Conservation (phyloP, 2,329 filamentous ascomycete genomes). For the Aspergillus proliferans region DNA sequence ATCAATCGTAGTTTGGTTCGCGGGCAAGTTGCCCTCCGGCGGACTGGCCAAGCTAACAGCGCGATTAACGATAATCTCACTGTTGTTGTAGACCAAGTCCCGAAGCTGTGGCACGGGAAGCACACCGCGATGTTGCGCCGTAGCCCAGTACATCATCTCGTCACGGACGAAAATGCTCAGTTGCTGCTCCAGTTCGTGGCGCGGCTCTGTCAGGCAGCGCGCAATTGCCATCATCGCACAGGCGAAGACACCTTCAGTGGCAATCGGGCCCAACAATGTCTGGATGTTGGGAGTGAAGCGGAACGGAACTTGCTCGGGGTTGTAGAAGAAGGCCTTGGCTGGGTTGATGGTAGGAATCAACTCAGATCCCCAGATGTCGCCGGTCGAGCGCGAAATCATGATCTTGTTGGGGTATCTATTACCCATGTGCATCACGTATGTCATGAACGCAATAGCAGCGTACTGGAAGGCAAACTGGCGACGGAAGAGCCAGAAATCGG, state of each 20-base stretch:
- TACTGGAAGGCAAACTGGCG: constrained; percentile 95
- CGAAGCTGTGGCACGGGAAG: constrained; percentile 64
- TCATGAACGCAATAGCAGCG: constrained; percentile 94
- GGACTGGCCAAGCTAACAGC: constrained; percentile 76
- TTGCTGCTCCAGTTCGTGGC: constrained; percentile 81
- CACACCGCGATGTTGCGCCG: constrained; percentile 62
- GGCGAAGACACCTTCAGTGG: constrained; percentile 94
- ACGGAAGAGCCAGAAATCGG: constrained; percentile 98
- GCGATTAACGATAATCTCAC: constrained; percentile 84
- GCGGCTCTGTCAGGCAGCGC: constrained; percentile 80
- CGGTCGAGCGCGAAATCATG: constrained; percentile 76
- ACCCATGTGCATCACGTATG: constrained; percentile 95
- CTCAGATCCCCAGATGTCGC: constrained; percentile 95
- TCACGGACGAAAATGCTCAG: constrained; percentile 92
- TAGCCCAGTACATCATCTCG: constrained; percentile 97
- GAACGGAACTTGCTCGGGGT: constrained; percentile 94
- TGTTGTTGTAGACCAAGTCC: constrained; percentile 77
- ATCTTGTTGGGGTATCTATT: constrained; percentile 94
- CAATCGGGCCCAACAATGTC: constrained; percentile 89
- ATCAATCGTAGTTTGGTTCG: constrained; percentile 96
- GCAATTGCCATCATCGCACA: constrained; percentile 94
- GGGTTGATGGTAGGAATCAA: constrained; percentile 83
- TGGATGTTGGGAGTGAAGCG: constrained; percentile 94
- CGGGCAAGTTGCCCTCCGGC: constrained; percentile 72
- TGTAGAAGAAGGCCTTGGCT: constrained; percentile 83